phyloP scores from a whole-genome alignment of 768 basidiomycete species.

The Strobilomyces confusus region DNA sequence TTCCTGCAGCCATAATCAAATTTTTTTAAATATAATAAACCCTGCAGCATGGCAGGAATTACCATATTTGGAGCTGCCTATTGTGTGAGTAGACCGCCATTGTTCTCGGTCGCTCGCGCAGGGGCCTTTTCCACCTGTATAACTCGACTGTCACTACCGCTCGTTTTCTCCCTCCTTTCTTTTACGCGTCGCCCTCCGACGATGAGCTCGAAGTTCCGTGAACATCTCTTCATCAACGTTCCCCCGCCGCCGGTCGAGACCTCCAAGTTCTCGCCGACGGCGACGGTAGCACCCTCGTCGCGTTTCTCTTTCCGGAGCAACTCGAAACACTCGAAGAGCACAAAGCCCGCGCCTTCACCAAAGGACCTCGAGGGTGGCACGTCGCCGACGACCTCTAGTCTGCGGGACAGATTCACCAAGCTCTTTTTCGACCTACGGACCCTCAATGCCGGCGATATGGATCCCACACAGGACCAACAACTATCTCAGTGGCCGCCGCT shows the following conservation, averaged over 20 bases:
- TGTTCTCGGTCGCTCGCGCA: slow-evolving; percentile 13
- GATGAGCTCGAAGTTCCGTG: slow-evolving; percentile 31
- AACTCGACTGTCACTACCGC: slow-evolving; percentile 6
- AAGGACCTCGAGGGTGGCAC: slow-evolving; percentile 27
- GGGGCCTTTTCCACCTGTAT: background rate
- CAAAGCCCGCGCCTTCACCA: background rate
- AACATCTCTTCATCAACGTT: slow-evolving; percentile 26
- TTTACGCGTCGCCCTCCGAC: background rate
- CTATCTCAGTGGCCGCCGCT: slow-evolving; percentile 37
- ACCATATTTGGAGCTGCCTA: slow-evolving; percentile 15
- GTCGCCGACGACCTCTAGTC: slow-evolving; percentile 14
- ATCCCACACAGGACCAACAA: slow-evolving; percentile 22
- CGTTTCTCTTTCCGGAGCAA: slow-evolving; percentile 23
- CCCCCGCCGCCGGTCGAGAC: slow-evolving; percentile 22
- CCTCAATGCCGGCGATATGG: slow-evolving; percentile 21
- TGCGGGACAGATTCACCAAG: slow-evolving; percentile 35
- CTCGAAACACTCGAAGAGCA: slow-evolving; percentile 9
- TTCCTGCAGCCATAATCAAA: too few species aligned
- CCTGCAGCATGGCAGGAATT: background rate
- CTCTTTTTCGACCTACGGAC: slow-evolving; percentile 36
- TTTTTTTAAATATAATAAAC: too few species aligned
- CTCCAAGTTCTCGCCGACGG: slow-evolving; percentile 45
- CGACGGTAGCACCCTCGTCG: slow-evolving; percentile 30
- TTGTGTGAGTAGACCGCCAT: slow-evolving; percentile 16
- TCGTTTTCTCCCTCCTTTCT: slow-evolving; percentile 6